These are phyloP conservation scores for Venturia nashicola DNA, from an alignment of 2,329 filamentous ascomycete genomes.

Conservation along the genomic window DNA sequence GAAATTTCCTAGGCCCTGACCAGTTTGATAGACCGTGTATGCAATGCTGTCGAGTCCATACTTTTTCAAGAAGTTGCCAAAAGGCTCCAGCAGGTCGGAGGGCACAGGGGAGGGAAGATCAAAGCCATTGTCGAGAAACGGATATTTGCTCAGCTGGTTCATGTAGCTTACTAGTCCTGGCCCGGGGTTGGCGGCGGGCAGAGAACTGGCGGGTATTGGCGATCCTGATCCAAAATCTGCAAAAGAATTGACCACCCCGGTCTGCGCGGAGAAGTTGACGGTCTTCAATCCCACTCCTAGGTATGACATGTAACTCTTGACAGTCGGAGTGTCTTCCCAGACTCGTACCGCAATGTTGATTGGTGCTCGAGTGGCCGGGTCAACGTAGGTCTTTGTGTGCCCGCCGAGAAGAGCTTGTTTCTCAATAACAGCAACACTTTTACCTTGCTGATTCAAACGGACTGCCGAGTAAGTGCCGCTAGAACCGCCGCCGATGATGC, in stretches of 20 bases:
- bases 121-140: slow-evolving; percentile 26
- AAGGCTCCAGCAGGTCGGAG: slow-evolving; percentile 34
- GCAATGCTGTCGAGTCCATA: slow-evolving; percentile 33
- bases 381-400: slow-evolving; percentile 36
- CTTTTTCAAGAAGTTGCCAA: slow-evolving; percentile 36
- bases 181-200: slow-evolving; percentile 10
- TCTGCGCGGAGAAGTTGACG: background rate
- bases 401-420: slow-evolving; percentile 30
- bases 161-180: slow-evolving; percentile 16
- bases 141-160: slow-evolving; percentile 20
- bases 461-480: slow-evolving; percentile 30
- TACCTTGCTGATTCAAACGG: slow-evolving; percentile 24
- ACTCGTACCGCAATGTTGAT: slow-evolving; percentile 15
- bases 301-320: background rate
- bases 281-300: background rate
- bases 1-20: slow-evolving; percentile 34
- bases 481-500: slow-evolving; percentile 31
- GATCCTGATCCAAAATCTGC: background rate
- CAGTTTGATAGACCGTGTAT: slow-evolving; percentile 28
- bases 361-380: slow-evolving; percentile 17
- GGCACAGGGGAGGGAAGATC: slow-evolving; percentile 33
- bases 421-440: slow-evolving; percentile 30
- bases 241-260: background rate
- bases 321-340: background rate
- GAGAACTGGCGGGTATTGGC: background rate